Conservation (phyloP, 495 filamentous ascomycete species). For the Cudoniella acicularis region DNA sequence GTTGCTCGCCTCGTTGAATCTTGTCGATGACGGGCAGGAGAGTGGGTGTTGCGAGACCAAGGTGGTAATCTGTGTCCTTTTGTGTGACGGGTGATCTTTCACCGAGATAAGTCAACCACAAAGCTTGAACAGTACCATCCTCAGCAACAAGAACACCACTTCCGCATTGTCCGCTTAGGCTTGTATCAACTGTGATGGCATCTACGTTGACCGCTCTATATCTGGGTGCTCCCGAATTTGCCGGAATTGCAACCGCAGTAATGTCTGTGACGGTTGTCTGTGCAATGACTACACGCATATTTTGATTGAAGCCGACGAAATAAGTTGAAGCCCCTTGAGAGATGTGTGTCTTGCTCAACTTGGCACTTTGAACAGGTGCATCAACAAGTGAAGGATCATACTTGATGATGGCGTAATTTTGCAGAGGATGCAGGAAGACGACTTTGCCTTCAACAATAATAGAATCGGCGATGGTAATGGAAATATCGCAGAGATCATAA, state of each 20-base stretch:
- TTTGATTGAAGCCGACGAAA: slow-evolving; percentile 97
- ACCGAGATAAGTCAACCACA: slow-evolving; percentile 96
- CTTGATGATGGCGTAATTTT: slow-evolving; percentile 94
- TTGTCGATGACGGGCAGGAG: slow-evolving; percentile 79
- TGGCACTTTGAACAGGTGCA: slow-evolving; percentile 87
- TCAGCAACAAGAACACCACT: slow-evolving; percentile 87
- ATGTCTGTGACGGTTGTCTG: slow-evolving; percentile 96
- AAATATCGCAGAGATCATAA: slow-evolving; percentile 95
- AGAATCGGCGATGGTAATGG: slow-evolving; percentile 90
- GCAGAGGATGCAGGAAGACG: slow-evolving; percentile 94
- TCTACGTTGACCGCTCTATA: slow-evolving; percentile 96
- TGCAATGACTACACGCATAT: slow-evolving; percentile 86
- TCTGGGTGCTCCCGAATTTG: slow-evolving; percentile 84
- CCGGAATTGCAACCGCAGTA: slow-evolving; percentile 93
- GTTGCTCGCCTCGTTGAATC: slow-evolving; percentile 73
- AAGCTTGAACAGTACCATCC: slow-evolving; percentile 86
- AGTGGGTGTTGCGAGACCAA: slow-evolving; percentile 85
- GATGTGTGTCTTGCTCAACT: slow-evolving; percentile 73
- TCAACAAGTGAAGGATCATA: slow-evolving; percentile 92
- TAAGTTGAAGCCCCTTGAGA: slow-evolving; percentile 87
- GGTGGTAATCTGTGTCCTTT: slow-evolving; percentile 95
- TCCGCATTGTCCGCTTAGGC: slow-evolving; percentile 85
- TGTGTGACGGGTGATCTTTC: slow-evolving; percentile 73
- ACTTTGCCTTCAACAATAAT: slow-evolving; percentile 92
- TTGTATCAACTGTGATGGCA: slow-evolving; percentile 94